Evolutionary conservation across 345 rosid species (phyloP).

Genomic region (Excoecaria agallocha): DNA sequence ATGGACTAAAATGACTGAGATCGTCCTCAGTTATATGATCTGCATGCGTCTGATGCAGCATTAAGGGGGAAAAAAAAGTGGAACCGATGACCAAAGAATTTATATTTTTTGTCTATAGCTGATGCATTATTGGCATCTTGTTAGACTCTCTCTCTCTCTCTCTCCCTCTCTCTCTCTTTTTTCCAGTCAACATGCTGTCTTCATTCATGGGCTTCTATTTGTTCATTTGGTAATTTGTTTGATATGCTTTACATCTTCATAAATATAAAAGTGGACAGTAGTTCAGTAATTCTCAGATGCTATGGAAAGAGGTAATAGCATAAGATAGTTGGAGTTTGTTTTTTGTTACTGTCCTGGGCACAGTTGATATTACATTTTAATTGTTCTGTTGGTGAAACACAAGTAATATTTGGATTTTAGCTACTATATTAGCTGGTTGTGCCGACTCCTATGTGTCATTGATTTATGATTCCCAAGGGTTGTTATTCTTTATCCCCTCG

Average conservation of each 20-base stretch:
- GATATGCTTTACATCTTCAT: no score
- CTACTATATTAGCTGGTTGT: background rate
- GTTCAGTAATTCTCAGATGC: background rate
- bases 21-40: background rate
- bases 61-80: background rate
- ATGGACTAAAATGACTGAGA: background rate
- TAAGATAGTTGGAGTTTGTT: background rate
- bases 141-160: no score
- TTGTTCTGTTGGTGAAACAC: background rate
- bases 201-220: background rate
- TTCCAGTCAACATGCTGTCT: no score
- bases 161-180: no score
- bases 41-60: background rate
- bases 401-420: background rate
- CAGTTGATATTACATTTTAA: background rate
- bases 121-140: no score
- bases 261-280: background rate
- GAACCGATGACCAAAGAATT: no score
- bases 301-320: background rate
- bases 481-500: background rate
- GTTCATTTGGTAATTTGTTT: background rate
- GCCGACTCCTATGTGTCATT: background rate
- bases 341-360: background rate
- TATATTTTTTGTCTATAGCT: no score
- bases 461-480: background rate